Evolutionary conservation across 2,329 filamentous ascomycete genomes (phyloP), one percentile per base, ranked within the genome.

Genomic region (Stemphylium vesicarium): DNA sequence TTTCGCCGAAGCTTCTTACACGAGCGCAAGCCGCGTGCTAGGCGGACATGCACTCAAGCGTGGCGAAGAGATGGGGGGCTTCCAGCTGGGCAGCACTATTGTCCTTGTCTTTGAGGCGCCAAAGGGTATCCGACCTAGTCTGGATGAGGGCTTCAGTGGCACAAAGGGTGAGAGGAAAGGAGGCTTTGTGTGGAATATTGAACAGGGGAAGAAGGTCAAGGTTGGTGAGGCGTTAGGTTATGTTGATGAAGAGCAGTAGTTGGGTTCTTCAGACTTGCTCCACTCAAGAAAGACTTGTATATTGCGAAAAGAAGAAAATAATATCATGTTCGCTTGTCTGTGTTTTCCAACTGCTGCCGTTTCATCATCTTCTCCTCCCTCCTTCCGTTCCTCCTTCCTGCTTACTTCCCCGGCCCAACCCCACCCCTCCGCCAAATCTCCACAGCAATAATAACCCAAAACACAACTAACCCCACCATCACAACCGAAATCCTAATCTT

Each of bases 61-160:
- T 39, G 95, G 95, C 32, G 94, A 98, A 72, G 95, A 99, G 77
- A 98, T 99, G 92, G 95, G 95, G 50, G 96, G 95, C 0, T 99
- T 99, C 79, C 92, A 96, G 79, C 82, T 99, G 3, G 95, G 95
- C 16, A 96, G 92, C 74, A 96, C 94, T 1, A 88, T 99, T 63
- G 95, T 99, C 35, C 81, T 99, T 47, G 92, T 99, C 0, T 99
- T 99, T 72, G 96, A 99, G 78, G 95, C 95, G 11, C 95, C 95
- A 0, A 85, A 88, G 65, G 85, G 85, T 12, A 69, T 77, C 24
- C 72, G 81, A 39, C 81, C 81, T 45, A 78, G 73, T 61, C 80
- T 86, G 37, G 86, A 88, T 63, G 82, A 86, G 50, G 84, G 86
- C 1, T 79, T 79, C 29, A 63, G 68, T 16, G 81, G 81, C 1